Conservation (phyloP, 1,284 basidiomycete species). For the Austroboletus olivaceoglutinosus region DNA sequence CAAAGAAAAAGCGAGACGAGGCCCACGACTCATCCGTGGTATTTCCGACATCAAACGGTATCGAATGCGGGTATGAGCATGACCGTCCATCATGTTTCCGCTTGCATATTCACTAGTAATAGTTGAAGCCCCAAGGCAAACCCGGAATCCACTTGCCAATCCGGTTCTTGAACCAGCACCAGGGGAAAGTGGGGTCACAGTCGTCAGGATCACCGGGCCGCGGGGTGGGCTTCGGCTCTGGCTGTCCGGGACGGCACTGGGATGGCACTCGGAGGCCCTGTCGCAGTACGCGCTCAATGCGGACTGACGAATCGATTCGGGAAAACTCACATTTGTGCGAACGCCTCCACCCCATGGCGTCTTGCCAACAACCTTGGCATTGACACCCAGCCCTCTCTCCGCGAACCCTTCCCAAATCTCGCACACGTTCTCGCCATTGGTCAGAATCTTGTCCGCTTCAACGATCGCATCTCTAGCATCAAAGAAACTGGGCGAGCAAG, state of each 20-base stretch:
- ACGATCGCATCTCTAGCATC: constrained; percentile 92
- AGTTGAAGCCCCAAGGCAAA: constrained; percentile 27
- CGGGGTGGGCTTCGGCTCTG: constrained; percentile 28
- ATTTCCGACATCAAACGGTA: constrained; percentile 17
- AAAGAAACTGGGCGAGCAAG: constrained; percentile 89
- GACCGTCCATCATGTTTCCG: constrained; percentile 12
- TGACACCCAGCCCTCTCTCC: constrained; percentile 74
- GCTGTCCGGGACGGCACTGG: constrained; percentile 26
- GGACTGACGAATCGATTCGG: neutral
- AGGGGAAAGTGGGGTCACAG: constrained; percentile 23
- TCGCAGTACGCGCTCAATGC: neutral
- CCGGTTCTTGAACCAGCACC: constrained; percentile 29
- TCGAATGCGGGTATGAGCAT: constrained; percentile 16
- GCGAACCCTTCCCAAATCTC: constrained; percentile 88
- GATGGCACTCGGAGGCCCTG: constrained; percentile 32
- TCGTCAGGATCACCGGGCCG: constrained; percentile 34
- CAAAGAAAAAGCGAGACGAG: neutral
- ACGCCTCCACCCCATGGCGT: constrained; percentile 96
- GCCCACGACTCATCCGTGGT: constrained; percentile 2
- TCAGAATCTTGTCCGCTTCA: constrained; percentile 87
- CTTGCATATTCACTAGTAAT: constrained; percentile 21
- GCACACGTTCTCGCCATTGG: constrained; percentile 91
- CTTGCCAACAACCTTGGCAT: constrained; percentile 70
- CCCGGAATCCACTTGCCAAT: constrained; percentile 22
- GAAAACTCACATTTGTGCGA: constrained; percentile 50